Evolutionary conservation across 2,329 filamentous ascomycete genomes (phyloP).

Genomic region (Cladosporium sp.): DNA sequence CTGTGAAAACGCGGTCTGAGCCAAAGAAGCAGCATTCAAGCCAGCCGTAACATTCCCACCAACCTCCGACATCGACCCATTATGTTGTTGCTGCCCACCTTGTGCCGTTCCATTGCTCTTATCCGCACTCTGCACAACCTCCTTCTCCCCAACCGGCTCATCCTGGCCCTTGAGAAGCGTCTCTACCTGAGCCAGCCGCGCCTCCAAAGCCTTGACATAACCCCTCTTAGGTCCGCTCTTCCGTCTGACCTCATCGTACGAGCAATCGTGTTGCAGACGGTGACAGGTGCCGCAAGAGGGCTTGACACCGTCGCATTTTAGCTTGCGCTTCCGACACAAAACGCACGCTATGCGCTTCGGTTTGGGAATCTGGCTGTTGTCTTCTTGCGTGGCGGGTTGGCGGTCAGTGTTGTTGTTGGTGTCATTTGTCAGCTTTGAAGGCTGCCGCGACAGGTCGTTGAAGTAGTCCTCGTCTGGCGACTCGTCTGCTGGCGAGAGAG

Average conservation of each 20-base stretch:
- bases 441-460: slow-evolving; percentile 51
- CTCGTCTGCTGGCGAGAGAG: slow-evolving; percentile 12
- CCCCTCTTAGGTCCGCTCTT: slow-evolving; percentile 93
- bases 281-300: slow-evolving; percentile 87
- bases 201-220: slow-evolving; percentile 90
- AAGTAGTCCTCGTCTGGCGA: slow-evolving; percentile 44
- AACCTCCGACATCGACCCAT: slow-evolving; percentile 18
- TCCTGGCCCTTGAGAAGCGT: slow-evolving; percentile 75
- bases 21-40: background rate
- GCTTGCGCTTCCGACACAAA: slow-evolving; percentile 85
- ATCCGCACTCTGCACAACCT: background rate
- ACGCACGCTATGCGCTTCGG: slow-evolving; percentile 90
- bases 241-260: slow-evolving; percentile 86
- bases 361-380: slow-evolving; percentile 34
- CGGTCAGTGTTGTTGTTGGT: background rate
- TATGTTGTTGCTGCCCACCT: background rate
- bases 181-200: slow-evolving; percentile 81
- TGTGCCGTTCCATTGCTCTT: background rate
- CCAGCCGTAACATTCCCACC: slow-evolving; percentile 16
- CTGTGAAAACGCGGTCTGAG: background rate
- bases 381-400: slow-evolving; percentile 36
- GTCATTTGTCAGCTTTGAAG: slow-evolving; percentile 15
- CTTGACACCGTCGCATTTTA: slow-evolving; percentile 79
- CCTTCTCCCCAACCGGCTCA: slow-evolving; percentile 18
- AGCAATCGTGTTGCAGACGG: slow-evolving; percentile 78